Base-by-base conservation (phyloP, 2,329 filamentous ascomycete species). In the Fusarium verticillioides region DNA sequence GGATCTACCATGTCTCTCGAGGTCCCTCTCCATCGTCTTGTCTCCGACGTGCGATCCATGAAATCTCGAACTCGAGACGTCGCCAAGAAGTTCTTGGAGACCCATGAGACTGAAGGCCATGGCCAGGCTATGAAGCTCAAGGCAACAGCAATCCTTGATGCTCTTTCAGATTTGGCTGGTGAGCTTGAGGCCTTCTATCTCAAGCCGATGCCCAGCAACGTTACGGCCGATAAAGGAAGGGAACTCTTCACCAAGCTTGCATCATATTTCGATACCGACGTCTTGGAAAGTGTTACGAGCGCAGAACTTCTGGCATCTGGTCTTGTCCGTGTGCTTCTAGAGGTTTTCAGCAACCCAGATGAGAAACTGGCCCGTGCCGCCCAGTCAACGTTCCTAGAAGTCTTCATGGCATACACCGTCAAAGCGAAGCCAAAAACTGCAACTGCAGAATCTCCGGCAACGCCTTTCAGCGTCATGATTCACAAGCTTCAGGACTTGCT, bases 401-500 rank as follows among this genome's bases (percentile, higher is more conserved):
- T 96, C 8, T 99, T 99, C 83, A 97, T 98, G 95, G 91, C 92
- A 52, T 88, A 90, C 49, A 88, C 86, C 39, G 89, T 93, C 69
- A 92, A 89, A 76, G 87, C 91, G 19, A 92, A 89, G 78, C 84
- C 86, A 30, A 91, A 90, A 79, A 91, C 90, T 21, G 88, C 89
- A 9, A 90, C 87, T 39, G 87, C 87, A 18, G 90, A 93, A 62
- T 93, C 92, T 16, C 91, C 94, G 6, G 88, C 91, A 0, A 97
- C 96, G 0, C 92, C 95, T 2, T 97, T 98, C 81, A 96, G 95
- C 78, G 90, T 97, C 59, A 87, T 99, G 81, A 92, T 97, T 44
- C 93, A 95, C 81, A 99, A 99, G 82, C 87, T 99, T 37, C 96
- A 99, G 83, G 96, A 99, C 83, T 86, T 99, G 65, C 89, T 99